Evolutionary conservation across 495 filamentous ascomycete genomes (phyloP).

Genomic region (Achaetomiella virescens): DNA sequence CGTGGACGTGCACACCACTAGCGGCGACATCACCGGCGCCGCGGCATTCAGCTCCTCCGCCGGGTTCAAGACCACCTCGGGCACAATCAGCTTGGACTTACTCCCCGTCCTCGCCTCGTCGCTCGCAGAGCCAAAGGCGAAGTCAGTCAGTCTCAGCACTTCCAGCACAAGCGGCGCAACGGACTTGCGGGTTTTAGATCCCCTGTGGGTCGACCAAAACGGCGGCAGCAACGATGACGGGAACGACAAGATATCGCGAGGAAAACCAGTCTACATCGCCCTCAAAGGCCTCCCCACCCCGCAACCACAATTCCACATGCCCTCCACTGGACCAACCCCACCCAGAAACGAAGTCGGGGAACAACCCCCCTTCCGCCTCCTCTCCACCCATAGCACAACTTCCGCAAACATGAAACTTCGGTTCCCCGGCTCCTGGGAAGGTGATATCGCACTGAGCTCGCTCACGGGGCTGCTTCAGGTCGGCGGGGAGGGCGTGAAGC

Average conservation of each 20-base stretch:
- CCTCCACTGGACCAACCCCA: neutral
- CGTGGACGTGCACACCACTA: conserved; percentile 32
- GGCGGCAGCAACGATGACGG: neutral
- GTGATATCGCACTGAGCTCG: conserved; percentile 24
- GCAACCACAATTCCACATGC: conserved; percentile 4
- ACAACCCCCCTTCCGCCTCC: conserved; percentile 22
- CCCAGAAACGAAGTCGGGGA: neutral
- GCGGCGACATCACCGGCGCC: conserved; percentile 26
- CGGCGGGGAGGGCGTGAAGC: conserved; percentile 29
- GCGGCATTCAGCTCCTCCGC: conserved; percentile 27
- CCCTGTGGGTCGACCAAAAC: conserved; percentile 25
- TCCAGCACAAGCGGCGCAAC: conserved; percentile 31
- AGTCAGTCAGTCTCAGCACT: conserved; percentile 22
- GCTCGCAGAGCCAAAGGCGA: neutral
- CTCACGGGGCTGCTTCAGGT: conserved; percentile 27
- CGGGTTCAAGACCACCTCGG: conserved; percentile 23
- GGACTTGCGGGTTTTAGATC: conserved; percentile 28
- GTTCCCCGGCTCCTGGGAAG: conserved; percentile 40
- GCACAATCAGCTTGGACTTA: conserved; percentile 25
- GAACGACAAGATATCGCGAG: neutral
- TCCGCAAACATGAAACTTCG: conserved; percentile 30
- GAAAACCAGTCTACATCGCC: neutral
- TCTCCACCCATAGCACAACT: conserved; percentile 27
- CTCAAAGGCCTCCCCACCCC: neutral
- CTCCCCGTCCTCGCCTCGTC: conserved; percentile 31